Base-by-base conservation (phyloP, 202 grass and related monocot species). In the Eragrostis tef region DNA sequence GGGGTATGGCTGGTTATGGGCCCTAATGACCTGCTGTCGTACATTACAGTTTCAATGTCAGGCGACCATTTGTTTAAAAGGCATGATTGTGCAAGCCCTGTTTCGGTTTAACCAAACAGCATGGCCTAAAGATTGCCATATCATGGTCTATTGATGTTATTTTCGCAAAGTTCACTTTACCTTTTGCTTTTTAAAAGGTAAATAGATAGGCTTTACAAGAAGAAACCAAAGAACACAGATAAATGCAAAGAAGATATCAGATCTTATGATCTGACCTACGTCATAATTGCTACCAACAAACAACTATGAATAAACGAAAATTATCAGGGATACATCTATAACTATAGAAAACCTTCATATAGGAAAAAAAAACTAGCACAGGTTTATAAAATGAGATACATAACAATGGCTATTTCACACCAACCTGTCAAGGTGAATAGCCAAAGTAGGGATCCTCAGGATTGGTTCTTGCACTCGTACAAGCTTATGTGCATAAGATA, bases 381-480 rank as follows among this genome's bases (percentile, higher is more conserved):
- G 0, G 44, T 26, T 29, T 71, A 64, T 20, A 78, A 31, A 79
- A 69, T 64, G 12, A 77, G 29, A 81, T 53, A 13, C 13, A 21
- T 43, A n/a, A 26, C n/a, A 57, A 17, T 64, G 5, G 13, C 10
- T 21, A 41, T 13, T 13, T 26, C 24, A 74, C 8, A 89, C 76
- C 66, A 85, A 97, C 94, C 80, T 97, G 60, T 97, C 91, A 17
- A 97, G 83, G 72, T 97, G 94, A 84, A 97, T 97, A 85, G 94
- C 94, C 69, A 97, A 79, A 68, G 91, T 90, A 53, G 94, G 94
- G 80, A 97, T 98, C 53, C 94, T 88, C 87, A 98, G 84, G 64
- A 98, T 89, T 5, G 90, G 88, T 65, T 98, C 92, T 36, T 84
- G 74, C 66, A 93, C 79, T 44, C 92, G 87, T 27, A 98, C 82